Base-by-base conservation (phyloP, 345 rosid species). In the Litchi chinensis region DNA sequence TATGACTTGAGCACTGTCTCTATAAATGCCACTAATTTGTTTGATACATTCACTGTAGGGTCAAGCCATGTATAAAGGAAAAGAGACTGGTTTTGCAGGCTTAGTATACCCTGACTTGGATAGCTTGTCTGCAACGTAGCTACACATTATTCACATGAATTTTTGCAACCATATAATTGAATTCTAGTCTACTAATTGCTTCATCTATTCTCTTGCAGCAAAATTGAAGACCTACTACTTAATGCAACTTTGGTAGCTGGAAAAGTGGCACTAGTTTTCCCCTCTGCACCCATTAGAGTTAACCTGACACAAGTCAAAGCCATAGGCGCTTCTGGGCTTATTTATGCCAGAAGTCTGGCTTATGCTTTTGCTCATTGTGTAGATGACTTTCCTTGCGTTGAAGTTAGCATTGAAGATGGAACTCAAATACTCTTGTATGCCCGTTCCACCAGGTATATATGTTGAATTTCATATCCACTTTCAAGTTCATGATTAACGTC, bases 241-340 rank as follows among this genome's bases (percentile, higher is more conserved):
- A 81, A 85, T 73, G 77, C 76, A 39, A 79, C 73, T 48, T 70
- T 65, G 59, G 74, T 75, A 74, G 66, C 22, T 11, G 89, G 85
- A 9, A 84, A 86, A 65, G 82, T 84, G 62, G 87, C 76, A 19
- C 63, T 86, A 24, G 80, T 87, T 63, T 86, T 86, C 73, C 73
- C 85, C 2, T 56, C 81, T 41, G 5, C 12, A 15, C 70, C 48
- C 40, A 24, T 77, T 6, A 10, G 76, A 26, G 56, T 79, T 0
- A 76, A 77, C 15, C 68, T 86, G 40, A 57, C 22, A 19, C 77
- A 44, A 2, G 87, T 86, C 46, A 74, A 69, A 21, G 71, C 71
- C 48, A 80, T 62, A 0, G 85, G 84, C 54, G 89, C 85, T 77
- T 76, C 80, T 75, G 87, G 89, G 5, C 46, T 86, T 28, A 82